Evolutionary conservation across 148 eudicot species (phyloP), one percentile per base, ranked within the genome.

Genomic region (Hydrangea macrophylla): DNA sequence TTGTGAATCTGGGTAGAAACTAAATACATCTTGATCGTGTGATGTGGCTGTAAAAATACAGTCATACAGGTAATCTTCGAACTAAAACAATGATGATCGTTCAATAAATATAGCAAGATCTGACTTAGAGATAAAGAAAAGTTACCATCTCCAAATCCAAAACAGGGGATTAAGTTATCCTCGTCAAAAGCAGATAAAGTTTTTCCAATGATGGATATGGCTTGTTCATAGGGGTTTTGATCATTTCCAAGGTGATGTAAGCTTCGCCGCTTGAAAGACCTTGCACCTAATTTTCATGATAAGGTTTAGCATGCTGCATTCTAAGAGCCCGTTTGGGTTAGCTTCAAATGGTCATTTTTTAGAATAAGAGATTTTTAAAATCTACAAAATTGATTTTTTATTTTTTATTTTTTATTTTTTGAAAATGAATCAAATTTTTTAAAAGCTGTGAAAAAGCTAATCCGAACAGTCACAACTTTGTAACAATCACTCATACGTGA

Each of bases 101-200:
- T 10, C 3, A 10, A 40, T 10, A 40, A 1, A 40, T 10, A 40
- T 40, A 40, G 45, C 45, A 40, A 40, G 45, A 17, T 28, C 10
- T 48, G 13, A 24, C 7, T 25, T 66, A n/a, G n/a, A n/a, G 6
- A 3, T n/a, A 54, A 20, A n/a, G n/a, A n/a, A n/a, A 42, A 54
- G 58, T 28, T 84, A 91, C 97, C 97, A 71, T 91, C 97, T 77
- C 97, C 97, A 61, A 91, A 91, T 54, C 94, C 94, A 64, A 69
- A 91, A 75, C 97, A 91, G 20, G 95, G 95, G 53, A 91, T 91
- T 25, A 88, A 40, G 70, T 91, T 91, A 72, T 91, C 97, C 35
- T 91, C 97, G 64, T 91, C 97, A 35, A 91, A 91, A 33, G 82
- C 78, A 23, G 86, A 83, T 30, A 90, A 68, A 27, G 94, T 91